These are phyloP conservation scores for Gillenia trifoliata DNA, from an alignment of 306 rosid genomes.

Conservation along the genomic window DNA sequence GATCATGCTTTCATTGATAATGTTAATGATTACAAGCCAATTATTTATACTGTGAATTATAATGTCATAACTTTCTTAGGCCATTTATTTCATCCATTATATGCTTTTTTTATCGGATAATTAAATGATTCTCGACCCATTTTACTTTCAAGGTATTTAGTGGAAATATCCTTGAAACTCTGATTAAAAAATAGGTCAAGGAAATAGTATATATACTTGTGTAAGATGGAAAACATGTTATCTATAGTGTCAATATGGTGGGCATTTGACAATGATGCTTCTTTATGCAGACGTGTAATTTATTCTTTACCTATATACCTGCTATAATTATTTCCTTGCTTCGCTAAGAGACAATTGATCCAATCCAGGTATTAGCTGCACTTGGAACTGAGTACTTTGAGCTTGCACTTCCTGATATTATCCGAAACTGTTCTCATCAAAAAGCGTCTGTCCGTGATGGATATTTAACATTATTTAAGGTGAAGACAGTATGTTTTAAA, in stretches of 20 bases:
- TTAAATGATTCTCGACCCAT: not conserved
- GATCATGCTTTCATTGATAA: not conserved
- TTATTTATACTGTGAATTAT: not conserved
- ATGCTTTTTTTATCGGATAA: not conserved
- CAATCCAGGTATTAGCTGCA: constrained; percentile 81
- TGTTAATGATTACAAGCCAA: not conserved
- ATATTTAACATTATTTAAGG: constrained; percentile 92
- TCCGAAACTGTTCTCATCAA: constrained; percentile 88
- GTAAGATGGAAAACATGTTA: not conserved
- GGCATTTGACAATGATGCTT: not conserved
- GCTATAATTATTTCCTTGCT: not conserved
- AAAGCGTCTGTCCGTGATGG: constrained; percentile 96
- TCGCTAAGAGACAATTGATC: not conserved
- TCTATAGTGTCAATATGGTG: not conserved
- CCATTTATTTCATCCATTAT: not conserved
- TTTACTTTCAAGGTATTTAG: not conserved
- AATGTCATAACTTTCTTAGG: not conserved
- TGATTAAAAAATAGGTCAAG: not conserved
- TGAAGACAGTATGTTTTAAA: constrained; percentile 21
- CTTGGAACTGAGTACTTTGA: constrained; percentile 83
- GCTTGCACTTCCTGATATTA: constrained; percentile 87
- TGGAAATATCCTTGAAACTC: not conserved
- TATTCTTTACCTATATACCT: not conserved
- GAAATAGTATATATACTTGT: not conserved
- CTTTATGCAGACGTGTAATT: not conserved